Conservation (phyloP, 2,329 filamentous ascomycete genomes). For the Samsoniella hepiali region DNA sequence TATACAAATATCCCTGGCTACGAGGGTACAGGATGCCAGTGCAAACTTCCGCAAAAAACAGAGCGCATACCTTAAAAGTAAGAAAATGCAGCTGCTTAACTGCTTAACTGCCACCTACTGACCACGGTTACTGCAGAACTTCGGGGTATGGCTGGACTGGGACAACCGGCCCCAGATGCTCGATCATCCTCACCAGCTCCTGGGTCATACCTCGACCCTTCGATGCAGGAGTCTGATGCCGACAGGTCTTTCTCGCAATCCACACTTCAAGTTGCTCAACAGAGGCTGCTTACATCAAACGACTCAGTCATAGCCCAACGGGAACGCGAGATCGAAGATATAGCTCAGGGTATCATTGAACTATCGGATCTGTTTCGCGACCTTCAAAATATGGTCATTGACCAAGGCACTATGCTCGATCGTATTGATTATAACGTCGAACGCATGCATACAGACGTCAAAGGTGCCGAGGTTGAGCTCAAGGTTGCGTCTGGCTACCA, state of each 20-base stretch:
- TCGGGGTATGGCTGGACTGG: conserved; percentile 63
- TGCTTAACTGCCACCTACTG: not conserved
- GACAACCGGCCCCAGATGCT: conserved; percentile 49
- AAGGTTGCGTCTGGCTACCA: conserved; percentile 88
- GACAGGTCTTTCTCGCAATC: conserved; percentile 90
- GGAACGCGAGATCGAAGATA: conserved; percentile 95
- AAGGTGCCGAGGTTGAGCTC: conserved; percentile 88
- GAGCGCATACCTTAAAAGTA: conserved; percentile 92
- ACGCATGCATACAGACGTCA: conserved; percentile 88
- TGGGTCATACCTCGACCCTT: conserved; percentile 72
- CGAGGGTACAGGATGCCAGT: conserved; percentile 86
- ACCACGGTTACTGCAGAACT: conserved; percentile 54
- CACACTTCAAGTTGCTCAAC: conserved; percentile 76
- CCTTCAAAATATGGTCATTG: conserved; percentile 90
- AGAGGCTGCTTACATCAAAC: conserved; percentile 67
- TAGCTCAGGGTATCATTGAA: conserved; percentile 96
- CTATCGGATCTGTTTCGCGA: conserved; percentile 96
- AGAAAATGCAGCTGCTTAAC: conserved; percentile 20
- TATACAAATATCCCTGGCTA: conserved; percentile 86
- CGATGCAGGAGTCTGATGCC: conserved; percentile 86
- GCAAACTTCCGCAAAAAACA: conserved; percentile 95
- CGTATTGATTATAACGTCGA: conserved; percentile 98
- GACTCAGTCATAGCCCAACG: conserved; percentile 85
- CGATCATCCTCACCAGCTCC: conserved; percentile 50
- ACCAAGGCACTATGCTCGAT: conserved; percentile 86